Evolutionary conservation across 345 rosid genomes (phyloP), one percentile per base, ranked within the genome.

Genomic region (Sapria himalayana): DNA sequence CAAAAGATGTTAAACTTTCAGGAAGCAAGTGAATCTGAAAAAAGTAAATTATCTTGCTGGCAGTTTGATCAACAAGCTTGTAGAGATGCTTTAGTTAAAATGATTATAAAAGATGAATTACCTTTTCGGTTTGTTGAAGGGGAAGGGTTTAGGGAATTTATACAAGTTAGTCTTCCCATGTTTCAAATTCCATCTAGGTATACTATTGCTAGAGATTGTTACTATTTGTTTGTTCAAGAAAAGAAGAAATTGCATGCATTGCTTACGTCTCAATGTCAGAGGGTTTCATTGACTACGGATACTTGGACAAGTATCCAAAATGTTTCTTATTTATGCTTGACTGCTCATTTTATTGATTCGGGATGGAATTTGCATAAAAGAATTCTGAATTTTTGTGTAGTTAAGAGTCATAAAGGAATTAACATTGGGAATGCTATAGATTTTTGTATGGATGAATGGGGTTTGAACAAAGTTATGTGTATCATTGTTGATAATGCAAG

Each of bases 401-500:
- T 85, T 37, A 89, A 81, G 56, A 29, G 66, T 86, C 36, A 62
- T 74, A 19, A 69, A 66, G 52, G n/a, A n/a, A n/a, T n/a, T n/a
- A n/a, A n/a, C n/a, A n/a, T n/a, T n/a, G n/a, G n/a, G n/a, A n/a
- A n/a, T n/a, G n/a, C n/a, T n/a, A n/a, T n/a, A n/a, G n/a, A n/a
- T n/a, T n/a, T n/a, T n/a, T 78, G 76, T 55, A 64, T 86, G 46
- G 62, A 54, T 62, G 94, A 78, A 21, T 86, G 97, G 93, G 78
- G 69, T 49, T 86, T 19, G 94, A 86, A 37, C 66, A 52, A 86
- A 82, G 76, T 65, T 78, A 62, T 86, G 81, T 61, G 80, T 24
- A 49, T 86, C 43, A 78, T 85, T 7, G 76, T 78, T 52, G 94
- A 74, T 53, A 70, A 72, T 41, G 72, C 67, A 34, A 64, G 64